Base-by-base conservation (phyloP, 108 stramenopile species). In the Chaetoceros tenuissimus region DNA sequence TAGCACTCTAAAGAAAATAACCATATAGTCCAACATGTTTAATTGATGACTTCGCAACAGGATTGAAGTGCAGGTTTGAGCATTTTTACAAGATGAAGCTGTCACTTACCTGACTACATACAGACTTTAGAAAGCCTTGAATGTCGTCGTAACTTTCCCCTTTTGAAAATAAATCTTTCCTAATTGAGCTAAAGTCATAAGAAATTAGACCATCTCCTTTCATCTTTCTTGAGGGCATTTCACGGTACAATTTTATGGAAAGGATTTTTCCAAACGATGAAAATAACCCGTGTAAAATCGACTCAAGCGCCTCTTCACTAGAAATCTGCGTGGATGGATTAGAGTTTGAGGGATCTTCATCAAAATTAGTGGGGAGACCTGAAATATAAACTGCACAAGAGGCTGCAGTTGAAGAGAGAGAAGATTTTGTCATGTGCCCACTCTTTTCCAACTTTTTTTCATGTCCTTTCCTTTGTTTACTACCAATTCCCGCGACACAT, bases 151-250 rank as follows among this genome's bases (percentile, higher is more conserved):
- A 48, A 51, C 22, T 31, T 29, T 53, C 48, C 26, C 45, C 24
- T 30, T 25, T n/a, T 29, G 47, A 13, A 21, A 56, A 24, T 18
- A 2, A 31, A 34, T 59, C 24, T 24, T 46, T 53, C n/a, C 53
- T 59, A 7, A 51, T 58, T 23, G 51, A 53, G 30, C 69, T 64
- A 2, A 46, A 30, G 7, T 80, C 73, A 65, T 79, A 90, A 13
- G 86, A 68, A 31, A 90, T 61, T 28, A 90, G 63, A 22, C 80
- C 88, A 71, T 90, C 88, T 17, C 84, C 84, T 64, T 90, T 90
- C 2, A 66, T 50, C 27, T 69, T 55, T 1, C 82, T 81, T 8
- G 75, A 71, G 31, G n/a, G 44, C 53, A 77, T 78, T 53, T 81
- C 24, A 7, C 73, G 24, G 57, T 90, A 90, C 55, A 86, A 72